Base-by-base conservation (phyloP, 441 rosid species). In the Dalechampia spathulata region DNA sequence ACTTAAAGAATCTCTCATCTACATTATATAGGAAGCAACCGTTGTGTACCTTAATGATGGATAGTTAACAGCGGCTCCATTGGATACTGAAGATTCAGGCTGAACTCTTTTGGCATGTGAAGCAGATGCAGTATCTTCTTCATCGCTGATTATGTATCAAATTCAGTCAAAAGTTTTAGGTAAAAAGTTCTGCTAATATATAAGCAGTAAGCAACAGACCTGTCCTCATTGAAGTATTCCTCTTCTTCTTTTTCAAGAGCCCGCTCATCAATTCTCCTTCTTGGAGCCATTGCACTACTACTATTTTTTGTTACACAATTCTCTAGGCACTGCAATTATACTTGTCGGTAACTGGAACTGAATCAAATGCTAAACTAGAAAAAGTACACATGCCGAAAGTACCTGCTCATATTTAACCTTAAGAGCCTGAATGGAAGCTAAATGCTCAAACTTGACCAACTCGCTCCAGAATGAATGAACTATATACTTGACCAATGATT, bases 361-460 rank as follows among this genome's bases (percentile, higher is more conserved):
- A 20, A 41, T 12, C 36, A 36, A 30, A 39, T 40, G 39, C 19
- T 5, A 23, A 76, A 72, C 30, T 16, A 38, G 34, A 16, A 49
- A 32, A 15, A 28, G 26, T 20, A 40, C 27, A 20, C n/a, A 63
- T 52, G 57, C 28, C 37, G 63, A 45, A 25, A 69, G 55, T 75
- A 94, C 99, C 98, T 94, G 98, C 73, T 94, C 98, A 39, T 86
- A 94, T 75, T 86, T 88, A 43, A 86, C 79, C 78, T 83, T 90
- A 41, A 93, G 75, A 49, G 92, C 79, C 49, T 83, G 88, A 57
- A 93, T 67, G 42, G 97, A 78, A 52, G 81, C 58, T 67, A 90
- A 72, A 70, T 73, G 64, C 76, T 90, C 96, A 60, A 94, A 94
- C 46, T 70, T 71, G 67, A 77, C 87, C 75, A 94, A 63, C 67